Conservation (phyloP, 176 grass and related monocot genomes). For the Tillandsia leiboldiana region DNA sequence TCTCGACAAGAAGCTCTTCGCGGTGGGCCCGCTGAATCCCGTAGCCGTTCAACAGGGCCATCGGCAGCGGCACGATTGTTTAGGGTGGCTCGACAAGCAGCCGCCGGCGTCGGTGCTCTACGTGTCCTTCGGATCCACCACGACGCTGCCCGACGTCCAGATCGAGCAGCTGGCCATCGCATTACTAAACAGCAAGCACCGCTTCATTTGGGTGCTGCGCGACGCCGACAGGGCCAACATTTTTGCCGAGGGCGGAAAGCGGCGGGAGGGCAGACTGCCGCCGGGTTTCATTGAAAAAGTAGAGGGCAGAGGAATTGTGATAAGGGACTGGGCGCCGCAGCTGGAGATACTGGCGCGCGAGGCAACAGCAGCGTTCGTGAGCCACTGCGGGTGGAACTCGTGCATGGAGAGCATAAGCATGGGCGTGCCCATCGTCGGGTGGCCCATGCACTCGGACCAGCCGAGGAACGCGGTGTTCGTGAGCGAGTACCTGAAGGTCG, state of each 20-base stretch:
- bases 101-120: constrained; percentile 20
- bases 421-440: constrained; percentile 44
- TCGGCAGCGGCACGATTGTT: constrained; percentile 17
- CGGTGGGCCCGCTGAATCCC: constrained; percentile 27
- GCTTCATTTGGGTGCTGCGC: constrained; percentile 35
- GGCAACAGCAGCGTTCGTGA: constrained; percentile 34
- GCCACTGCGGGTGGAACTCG: constrained; percentile 87
- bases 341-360: constrained; percentile 31
- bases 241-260: neutral
- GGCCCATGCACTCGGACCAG: constrained; percentile 77
- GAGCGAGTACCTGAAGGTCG: constrained; percentile 39
- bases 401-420: constrained; percentile 50
- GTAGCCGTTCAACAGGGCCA: neutral
- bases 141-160: constrained; percentile 15
- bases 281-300: neutral
- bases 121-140: constrained; percentile 26
- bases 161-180: constrained; percentile 25
- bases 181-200: constrained; percentile 12
- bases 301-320: neutral
- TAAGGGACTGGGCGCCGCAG: constrained; percentile 28
- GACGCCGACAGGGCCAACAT: neutral
- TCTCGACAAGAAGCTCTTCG: constrained; percentile 8
- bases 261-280: neutral
- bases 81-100: constrained; percentile 32
- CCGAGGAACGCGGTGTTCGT: constrained; percentile 51